These are phyloP conservation scores for Amborella trichopoda DNA, from an alignment of 164 flowering plant species.

Conservation along the genomic window DNA sequence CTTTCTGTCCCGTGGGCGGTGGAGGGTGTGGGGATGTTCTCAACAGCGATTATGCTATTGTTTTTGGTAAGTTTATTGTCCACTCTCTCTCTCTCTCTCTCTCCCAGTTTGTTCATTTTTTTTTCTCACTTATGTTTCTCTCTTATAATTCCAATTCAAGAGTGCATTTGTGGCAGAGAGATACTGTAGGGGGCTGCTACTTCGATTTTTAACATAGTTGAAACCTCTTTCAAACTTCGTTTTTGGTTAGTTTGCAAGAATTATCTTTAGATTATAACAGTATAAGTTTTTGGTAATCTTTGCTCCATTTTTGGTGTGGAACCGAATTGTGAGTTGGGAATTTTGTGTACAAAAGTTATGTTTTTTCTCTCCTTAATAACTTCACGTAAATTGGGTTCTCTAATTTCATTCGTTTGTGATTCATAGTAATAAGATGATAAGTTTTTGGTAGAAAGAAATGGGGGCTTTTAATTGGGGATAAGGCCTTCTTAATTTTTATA, in stretches of 20 bases:
- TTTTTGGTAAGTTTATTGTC: constrained; percentile 43
- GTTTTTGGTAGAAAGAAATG: too few species aligned
- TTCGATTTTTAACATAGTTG: neutral
- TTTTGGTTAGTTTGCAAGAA: neutral
- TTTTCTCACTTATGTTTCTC: neutral
- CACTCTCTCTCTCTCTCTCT: neutral
- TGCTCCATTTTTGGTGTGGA: too few species aligned
- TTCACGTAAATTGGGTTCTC: too few species aligned
- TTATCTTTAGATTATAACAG: neutral
- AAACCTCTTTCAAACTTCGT: neutral
- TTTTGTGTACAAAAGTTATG: too few species aligned
- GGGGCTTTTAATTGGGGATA: too few species aligned
- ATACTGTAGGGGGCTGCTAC: neutral
- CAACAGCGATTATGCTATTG: constrained; percentile 66
- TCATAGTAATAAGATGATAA: too few species aligned
- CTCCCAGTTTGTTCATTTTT: neutral
- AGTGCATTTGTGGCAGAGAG: neutral
- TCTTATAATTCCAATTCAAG: neutral
- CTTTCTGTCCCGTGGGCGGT: constrained; percentile 74
- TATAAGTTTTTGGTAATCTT: too few species aligned
- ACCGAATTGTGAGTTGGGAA: too few species aligned
- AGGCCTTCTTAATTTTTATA: too few species aligned
- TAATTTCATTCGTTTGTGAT: too few species aligned
- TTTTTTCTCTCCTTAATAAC: too few species aligned
- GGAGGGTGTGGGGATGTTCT: constrained; percentile 67